Percentiles rank a stretch among this genome's conserved stretches.
Conservation (phyloP, 305 asterid species). For the Fraxinus nigra region DNA sequence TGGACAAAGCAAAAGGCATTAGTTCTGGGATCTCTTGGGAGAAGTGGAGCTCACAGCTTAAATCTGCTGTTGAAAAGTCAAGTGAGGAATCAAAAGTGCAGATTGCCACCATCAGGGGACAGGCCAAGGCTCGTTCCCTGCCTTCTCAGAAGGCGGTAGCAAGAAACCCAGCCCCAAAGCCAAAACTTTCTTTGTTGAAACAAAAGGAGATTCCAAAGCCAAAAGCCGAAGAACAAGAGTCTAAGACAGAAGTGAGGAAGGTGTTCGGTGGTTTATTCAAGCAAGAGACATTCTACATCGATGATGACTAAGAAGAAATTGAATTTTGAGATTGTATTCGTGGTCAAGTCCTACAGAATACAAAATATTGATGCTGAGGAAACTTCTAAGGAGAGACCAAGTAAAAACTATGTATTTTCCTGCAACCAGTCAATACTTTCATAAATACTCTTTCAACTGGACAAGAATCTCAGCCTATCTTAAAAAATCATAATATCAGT, state of each 20-base stretch:
- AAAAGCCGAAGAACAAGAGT: conserved; percentile 41
- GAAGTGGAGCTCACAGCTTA: conserved; percentile 62
- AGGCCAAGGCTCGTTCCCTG: conserved; percentile 77
- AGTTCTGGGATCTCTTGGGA: conserved; percentile 62
- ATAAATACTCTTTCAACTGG: background rate
- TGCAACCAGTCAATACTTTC: background rate
- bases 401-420: conserved; percentile 17
- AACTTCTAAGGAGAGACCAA: conserved; percentile 7
- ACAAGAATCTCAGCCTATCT: background rate
- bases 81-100: conserved; percentile 57
- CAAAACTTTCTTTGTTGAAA: conserved; percentile 27
- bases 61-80: conserved; percentile 49
- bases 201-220: conserved; percentile 41
- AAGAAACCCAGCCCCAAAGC: conserved; percentile 34
- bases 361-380: background rate
- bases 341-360: background rate
- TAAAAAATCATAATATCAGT: background rate
- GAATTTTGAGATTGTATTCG: background rate
- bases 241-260: conserved; percentile 61
- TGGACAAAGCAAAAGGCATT: conserved; percentile 61
- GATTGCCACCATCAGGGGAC: conserved; percentile 84
- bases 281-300: conserved; percentile 94
- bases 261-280: conserved; percentile 83
- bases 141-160: conserved; percentile 72
- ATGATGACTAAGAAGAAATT: conserved; percentile 52